A percentile compares a stretch with the other conserved stretches of the same genome.
phyloP scores from a whole-genome alignment of 2,329 filamentous ascomycete genomes.

The Ploettnerulaceae sp. region DNA sequence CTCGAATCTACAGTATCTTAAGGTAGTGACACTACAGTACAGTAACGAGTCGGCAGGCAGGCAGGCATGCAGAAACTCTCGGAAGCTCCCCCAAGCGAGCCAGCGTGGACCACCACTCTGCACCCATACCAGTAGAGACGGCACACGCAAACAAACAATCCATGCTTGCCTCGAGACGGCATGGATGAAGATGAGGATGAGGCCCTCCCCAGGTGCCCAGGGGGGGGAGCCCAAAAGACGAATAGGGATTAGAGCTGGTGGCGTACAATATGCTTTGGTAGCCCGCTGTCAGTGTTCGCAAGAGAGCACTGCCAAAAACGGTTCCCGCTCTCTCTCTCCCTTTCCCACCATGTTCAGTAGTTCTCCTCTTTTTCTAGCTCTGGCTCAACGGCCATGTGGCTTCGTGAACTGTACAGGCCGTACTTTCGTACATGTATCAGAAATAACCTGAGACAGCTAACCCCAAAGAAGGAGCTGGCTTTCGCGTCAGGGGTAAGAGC shows the following conservation, averaged over 20 bases:
- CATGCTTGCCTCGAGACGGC: slow-evolving; percentile 16
- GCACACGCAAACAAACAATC: slow-evolving; percentile 2
- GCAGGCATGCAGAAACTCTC: no score
- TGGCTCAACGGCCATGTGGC: no score
- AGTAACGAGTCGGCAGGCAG: no score
- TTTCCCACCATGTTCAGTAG: background rate
- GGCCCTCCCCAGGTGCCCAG: background rate
- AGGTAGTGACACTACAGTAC: no score
- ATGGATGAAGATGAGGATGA: slow-evolving; percentile 7
- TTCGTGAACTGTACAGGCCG: no score
- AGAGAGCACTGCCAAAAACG: background rate
- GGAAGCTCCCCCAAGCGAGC: no score
- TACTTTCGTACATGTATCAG: no score
- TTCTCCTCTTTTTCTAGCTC: background rate
- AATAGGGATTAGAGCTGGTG: slow-evolving; percentile 5
- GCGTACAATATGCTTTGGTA: background rate
- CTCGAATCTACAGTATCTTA: no score
- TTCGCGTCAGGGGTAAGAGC: background rate
- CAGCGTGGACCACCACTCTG: no score
- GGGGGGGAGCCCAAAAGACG: background rate
- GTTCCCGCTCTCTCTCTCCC: background rate
- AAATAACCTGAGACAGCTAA: background rate
- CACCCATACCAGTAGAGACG: no score
- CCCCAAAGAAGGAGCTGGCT: no score
- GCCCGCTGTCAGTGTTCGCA: background rate